Percentiles rank a stretch among this genome's conserved stretches.
phyloP scores from a whole-genome alignment of 352 stramenopile species.

The Thraustochytrium striatum region DNA sequence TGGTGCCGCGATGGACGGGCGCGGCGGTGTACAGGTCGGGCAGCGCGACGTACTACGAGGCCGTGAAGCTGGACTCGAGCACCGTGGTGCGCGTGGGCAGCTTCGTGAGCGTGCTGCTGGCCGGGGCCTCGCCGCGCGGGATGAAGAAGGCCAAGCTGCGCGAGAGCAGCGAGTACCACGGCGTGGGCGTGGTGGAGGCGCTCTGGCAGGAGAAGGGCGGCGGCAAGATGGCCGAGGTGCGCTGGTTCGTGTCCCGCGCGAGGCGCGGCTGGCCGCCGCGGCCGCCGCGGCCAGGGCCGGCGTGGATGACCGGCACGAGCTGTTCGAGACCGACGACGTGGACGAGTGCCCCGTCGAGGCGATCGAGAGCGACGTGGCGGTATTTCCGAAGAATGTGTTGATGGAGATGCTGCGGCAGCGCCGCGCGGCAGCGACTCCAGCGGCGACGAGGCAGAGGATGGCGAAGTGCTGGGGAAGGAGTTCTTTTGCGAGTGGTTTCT shows the following conservation, averaged over 20 bases:
- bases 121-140: neutral
- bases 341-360: slow-evolving; percentile 34
- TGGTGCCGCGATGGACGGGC: neutral
- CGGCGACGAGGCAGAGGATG: neutral
- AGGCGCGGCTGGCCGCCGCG: too few relatives aligned
- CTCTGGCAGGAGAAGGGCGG: slow-evolving; percentile 44
- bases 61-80: neutral
- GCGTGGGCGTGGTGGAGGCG: slow-evolving; percentile 30
- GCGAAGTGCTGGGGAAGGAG: too few relatives aligned
- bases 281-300: too few relatives aligned
- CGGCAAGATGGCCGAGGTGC: slow-evolving; percentile 49
- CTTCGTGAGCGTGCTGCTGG: slow-evolving; percentile 4
- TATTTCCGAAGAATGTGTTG: slow-evolving; percentile 39
- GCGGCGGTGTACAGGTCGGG: slow-evolving; percentile 2
- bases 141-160: neutral
- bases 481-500: slow-evolving; percentile 26
- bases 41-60: slow-evolving; percentile 18
- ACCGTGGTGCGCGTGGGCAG: neutral
- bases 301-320: slow-evolving; percentile 30
- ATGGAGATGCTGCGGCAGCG: neutral
- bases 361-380: slow-evolving; percentile 32
- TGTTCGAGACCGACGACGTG: slow-evolving; percentile 52
- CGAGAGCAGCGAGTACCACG: neutral
- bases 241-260: slow-evolving; percentile 52
- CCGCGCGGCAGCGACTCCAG: neutral